Percentiles rank a stretch among this genome's conserved stretches.
Evolutionary conservation across 257 asterid species (phyloP).

Genomic region (Solanum phureja): DNA sequence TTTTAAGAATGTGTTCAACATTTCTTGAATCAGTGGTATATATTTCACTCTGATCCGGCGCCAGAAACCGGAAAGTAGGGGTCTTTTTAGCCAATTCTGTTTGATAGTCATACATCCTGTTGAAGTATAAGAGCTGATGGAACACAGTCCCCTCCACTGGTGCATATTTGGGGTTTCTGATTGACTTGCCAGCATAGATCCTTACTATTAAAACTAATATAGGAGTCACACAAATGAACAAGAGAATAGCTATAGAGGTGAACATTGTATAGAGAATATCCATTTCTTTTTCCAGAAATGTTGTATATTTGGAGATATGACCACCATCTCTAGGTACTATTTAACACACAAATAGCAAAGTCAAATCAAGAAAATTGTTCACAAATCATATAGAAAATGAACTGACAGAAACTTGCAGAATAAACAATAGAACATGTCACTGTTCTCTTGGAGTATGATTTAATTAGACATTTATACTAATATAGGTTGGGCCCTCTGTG

Average conservation of each 20-base stretch:
- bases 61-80: slow-evolving; percentile 33
- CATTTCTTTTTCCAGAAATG: not conserved
- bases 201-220: slow-evolving; percentile 15
- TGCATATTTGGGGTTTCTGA: slow-evolving; percentile 27
- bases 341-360: not conserved
- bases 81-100: slow-evolving; percentile 24
- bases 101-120: slow-evolving; percentile 40
- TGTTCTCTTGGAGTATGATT: not conserved
- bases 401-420: not conserved
- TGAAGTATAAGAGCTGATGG: slow-evolving; percentile 44
- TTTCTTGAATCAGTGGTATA: slow-evolving; percentile 48
- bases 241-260: not conserved
- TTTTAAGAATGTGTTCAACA: slow-evolving; percentile 48
- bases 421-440: not conserved
- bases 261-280: slow-evolving; percentile 5
- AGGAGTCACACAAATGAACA: slow-evolving; percentile 10
- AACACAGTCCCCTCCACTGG: slow-evolving; percentile 68
- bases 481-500: not conserved
- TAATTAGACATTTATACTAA: not conserved
- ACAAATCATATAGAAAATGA: not conserved
- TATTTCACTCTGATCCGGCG: slow-evolving; percentile 43
- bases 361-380: not conserved
- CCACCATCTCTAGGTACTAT: not conserved
- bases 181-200: slow-evolving; percentile 39
- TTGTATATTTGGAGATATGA: not conserved